These are phyloP conservation scores for Petasospora fabianii DNA, from an alignment of 1,139 yeast species.

Conservation along the genomic window DNA sequence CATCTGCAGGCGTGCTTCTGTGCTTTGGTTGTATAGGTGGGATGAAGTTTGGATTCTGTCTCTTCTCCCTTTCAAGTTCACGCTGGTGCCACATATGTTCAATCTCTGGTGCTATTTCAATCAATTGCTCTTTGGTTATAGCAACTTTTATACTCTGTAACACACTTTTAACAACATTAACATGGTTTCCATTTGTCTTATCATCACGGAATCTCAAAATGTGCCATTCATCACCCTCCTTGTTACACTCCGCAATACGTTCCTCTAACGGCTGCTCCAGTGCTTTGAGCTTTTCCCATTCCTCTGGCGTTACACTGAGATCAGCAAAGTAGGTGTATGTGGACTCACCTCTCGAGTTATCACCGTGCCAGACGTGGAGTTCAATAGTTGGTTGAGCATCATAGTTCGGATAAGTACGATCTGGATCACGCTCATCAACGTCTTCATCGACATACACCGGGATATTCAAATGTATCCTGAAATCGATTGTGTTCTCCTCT, in stretches of 20 bases:
- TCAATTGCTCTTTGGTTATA: conserved; percentile 72
- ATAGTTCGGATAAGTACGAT: conserved; percentile 73
- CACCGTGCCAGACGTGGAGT: conserved; percentile 80
- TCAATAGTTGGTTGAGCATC: conserved; percentile 71
- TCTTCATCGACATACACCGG: conserved; percentile 66
- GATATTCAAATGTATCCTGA: conserved; percentile 67
- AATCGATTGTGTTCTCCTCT: conserved; percentile 90
- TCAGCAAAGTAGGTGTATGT: conserved; percentile 66
- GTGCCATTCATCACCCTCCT: conserved; percentile 60
- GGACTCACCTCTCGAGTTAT: conserved; percentile 21
- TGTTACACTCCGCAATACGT: conserved; percentile 82
- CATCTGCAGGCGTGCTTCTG: conserved; percentile 8
- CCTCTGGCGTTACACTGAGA: conserved; percentile 59
- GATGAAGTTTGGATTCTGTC: conserved; percentile 8
- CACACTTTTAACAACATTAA: conserved; percentile 75
- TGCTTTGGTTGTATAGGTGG: conserved; percentile 6
- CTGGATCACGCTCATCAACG: conserved; percentile 66
- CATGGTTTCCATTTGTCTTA: conserved; percentile 82
- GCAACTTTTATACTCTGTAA: conserved; percentile 83
- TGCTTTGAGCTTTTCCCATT: conserved; percentile 76
- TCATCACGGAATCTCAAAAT: conserved; percentile 90
- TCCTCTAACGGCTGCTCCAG: conserved; percentile 82
- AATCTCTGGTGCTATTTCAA: conserved; percentile 22
- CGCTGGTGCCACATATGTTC: conserved; percentile 12
- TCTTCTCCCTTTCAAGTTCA: conserved; percentile 4